phyloP scores from a whole-genome alignment of 2,329 filamentous ascomycete genomes.

The Stagonosporopsis chrysanthemi region DNA sequence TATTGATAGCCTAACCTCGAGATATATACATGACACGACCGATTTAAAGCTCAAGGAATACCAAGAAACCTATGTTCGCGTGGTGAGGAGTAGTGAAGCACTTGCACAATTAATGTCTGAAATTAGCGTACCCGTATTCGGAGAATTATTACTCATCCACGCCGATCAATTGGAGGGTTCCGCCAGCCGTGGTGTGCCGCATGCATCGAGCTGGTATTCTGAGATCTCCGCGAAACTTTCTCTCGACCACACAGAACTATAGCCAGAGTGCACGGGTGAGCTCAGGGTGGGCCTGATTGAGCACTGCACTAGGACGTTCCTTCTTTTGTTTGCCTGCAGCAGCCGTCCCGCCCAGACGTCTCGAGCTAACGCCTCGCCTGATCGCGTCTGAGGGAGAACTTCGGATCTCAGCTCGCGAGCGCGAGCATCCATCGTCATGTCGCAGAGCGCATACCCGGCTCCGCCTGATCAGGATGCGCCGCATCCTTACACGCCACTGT shows the following conservation, averaged over 20 bases:
- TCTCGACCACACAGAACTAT: background rate
- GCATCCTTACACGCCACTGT: conserved; percentile 19
- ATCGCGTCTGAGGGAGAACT: conserved; percentile 12
- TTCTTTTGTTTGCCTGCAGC: background rate
- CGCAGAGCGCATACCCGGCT: conserved; percentile 18
- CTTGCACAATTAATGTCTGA: no score
- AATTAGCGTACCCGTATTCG: background rate
- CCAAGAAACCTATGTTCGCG: no score
- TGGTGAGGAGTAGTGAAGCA: no score
- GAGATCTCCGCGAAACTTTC: conserved; percentile 7
- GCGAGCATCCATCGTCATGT: conserved; percentile 18
- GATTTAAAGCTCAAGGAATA: background rate
- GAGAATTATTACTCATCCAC: conserved; percentile 4
- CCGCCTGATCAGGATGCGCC: conserved; percentile 18
- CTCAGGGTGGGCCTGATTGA: conserved; percentile 1
- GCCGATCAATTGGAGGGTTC: background rate
- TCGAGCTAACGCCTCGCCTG: conserved; percentile 17
- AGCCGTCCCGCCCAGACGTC: conserved; percentile 1
- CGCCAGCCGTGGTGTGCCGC: conserved; percentile 11
- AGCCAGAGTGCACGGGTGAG: background rate
- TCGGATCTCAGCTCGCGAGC: conserved; percentile 13
- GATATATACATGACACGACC: background rate
- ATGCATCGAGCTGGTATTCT: conserved; percentile 3
- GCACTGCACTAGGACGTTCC: background rate
- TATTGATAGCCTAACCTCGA: background rate